Base-by-base conservation (phyloP, 1,284 basidiomycete genomes). In the Malassezia globosa region DNA sequence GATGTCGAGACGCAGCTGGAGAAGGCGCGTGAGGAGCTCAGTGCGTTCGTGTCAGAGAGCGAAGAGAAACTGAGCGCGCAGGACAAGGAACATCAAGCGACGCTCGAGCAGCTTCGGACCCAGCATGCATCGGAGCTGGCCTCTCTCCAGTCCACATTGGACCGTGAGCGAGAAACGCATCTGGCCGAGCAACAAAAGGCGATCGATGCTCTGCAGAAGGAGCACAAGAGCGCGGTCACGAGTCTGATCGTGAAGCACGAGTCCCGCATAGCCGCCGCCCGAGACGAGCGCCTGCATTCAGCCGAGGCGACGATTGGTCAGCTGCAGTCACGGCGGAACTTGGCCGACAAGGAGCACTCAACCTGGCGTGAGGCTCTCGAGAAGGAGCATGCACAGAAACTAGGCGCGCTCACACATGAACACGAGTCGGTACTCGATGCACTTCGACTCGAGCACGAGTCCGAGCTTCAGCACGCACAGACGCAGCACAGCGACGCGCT, bases 221-320 rank as follows among this genome's bases (percentile, higher is more conserved):
- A 47, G 40, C 52, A 60, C 43, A 43, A 42, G 8, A 34, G 48
- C 11, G 48, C 51, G 8, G 48, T 56, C 7, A 37, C 37, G 11
- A 42, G 38, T 21, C 40, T 35, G 7, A 31, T 49, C 13, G 48
- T 37, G 7, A 49, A 64, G 44, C 63, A 59, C 33, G 56, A 44
- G 31, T 35, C 23, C n/a, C 47, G 51, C 25, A 51, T 62, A 35
- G 53, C 34, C 11, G 42, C 34, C 4, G 42, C 37, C 13, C 37
- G 33, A 19, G 26, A 31, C 7, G 36, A 39, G 26, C 48, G 38
- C 23, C 37, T 43, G 19, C 14, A 24, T 21, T 33, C 31, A 22
- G 41, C 41, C 3, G 25, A 24, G 4, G 35, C 29, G 1, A 43
- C 41, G 18, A 43, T 43, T 23, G 31, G 31, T 14, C 31, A 34